These are phyloP conservation scores for Cyberlindnera mycetangii DNA, from an alignment of 805 yeast species.

Conservation along the genomic window DNA sequence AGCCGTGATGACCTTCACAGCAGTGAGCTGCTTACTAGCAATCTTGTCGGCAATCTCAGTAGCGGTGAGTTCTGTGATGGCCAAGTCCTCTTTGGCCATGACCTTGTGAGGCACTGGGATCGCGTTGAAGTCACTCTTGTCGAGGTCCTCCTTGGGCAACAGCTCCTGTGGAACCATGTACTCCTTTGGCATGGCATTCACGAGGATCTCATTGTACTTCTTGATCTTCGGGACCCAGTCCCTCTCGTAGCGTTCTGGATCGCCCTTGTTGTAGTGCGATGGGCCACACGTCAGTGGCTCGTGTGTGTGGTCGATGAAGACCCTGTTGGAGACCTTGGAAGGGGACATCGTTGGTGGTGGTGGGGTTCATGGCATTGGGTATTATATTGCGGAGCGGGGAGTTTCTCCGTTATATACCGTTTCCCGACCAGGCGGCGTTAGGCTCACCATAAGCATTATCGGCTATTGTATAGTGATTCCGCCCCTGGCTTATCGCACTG, in stretches of 20 bases:
- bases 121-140: constrained; percentile 23
- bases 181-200: constrained; percentile 24
- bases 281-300: constrained; percentile 16
- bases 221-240: constrained; percentile 27
- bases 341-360: constrained; percentile 7
- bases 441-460: too few species aligned
- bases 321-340: constrained; percentile 5
- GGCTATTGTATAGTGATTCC: too few species aligned
- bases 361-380: neutral
- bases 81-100: constrained; percentile 18
- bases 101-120: constrained; percentile 23
- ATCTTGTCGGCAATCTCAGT: constrained; percentile 20
- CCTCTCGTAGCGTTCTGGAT: constrained; percentile 17
- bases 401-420: neutral
- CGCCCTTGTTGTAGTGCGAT: constrained; percentile 14
- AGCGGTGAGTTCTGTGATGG: constrained; percentile 25
- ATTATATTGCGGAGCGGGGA: neutral
- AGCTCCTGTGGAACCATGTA: constrained; percentile 21
- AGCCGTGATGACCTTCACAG: constrained; percentile 21
- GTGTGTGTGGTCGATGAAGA: constrained; percentile 18
- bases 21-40: constrained; percentile 18
- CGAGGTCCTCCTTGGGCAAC: constrained; percentile 23
- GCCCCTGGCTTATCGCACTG: too few species aligned
- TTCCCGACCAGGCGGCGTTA: too few species aligned
- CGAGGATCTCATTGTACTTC: constrained; percentile 22